Conservation (phyloP, 306 rosid species). For the Alnus glutinosa region DNA sequence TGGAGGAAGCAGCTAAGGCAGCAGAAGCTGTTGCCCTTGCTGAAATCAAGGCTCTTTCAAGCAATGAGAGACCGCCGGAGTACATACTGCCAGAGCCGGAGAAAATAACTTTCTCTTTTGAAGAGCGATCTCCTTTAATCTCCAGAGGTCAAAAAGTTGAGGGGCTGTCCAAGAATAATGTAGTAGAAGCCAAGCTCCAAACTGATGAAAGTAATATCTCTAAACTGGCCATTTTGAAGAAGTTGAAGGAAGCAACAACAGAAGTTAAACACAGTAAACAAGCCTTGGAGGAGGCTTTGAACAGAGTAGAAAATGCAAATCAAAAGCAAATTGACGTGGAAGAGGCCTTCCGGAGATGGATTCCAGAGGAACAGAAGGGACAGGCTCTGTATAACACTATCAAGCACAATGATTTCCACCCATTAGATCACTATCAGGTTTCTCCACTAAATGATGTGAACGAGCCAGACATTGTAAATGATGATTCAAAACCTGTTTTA, state of each 20-base stretch:
- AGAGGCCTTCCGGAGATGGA: slow-evolving; percentile 73
- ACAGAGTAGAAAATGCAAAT: slow-evolving; percentile 74
- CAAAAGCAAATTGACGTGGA: slow-evolving; percentile 70
- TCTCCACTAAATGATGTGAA: slow-evolving; percentile 39
- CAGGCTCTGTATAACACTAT: slow-evolving; percentile 34
- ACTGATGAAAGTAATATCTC: slow-evolving; percentile 57
- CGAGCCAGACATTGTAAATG: slow-evolving; percentile 30
- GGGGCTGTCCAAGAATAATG: slow-evolving; percentile 50
- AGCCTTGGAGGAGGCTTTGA: slow-evolving; percentile 72
- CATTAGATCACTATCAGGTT: slow-evolving; percentile 35
- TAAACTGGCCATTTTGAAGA: slow-evolving; percentile 49
- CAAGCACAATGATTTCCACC: slow-evolving; percentile 38
- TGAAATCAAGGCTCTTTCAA: slow-evolving; percentile 69
- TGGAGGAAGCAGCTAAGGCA: slow-evolving; percentile 96
- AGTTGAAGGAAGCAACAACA: slow-evolving; percentile 78
- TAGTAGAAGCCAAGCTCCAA: slow-evolving; percentile 50
- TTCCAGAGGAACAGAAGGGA: slow-evolving; percentile 51
- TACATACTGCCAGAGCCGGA: slow-evolving; percentile 57
- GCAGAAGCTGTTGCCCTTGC: slow-evolving; percentile 95
- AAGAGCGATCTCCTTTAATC: slow-evolving; percentile 39
- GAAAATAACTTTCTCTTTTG: slow-evolving; percentile 44
- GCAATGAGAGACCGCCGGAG: slow-evolving; percentile 39
- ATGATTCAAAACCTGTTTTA: slow-evolving; percentile 48
- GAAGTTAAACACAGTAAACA: slow-evolving; percentile 73
- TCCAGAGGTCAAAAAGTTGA: slow-evolving; percentile 43